These are phyloP conservation scores for Beauveria sp. DNA, from an alignment of 2,329 filamentous ascomycete genomes.

Conservation along the genomic window DNA sequence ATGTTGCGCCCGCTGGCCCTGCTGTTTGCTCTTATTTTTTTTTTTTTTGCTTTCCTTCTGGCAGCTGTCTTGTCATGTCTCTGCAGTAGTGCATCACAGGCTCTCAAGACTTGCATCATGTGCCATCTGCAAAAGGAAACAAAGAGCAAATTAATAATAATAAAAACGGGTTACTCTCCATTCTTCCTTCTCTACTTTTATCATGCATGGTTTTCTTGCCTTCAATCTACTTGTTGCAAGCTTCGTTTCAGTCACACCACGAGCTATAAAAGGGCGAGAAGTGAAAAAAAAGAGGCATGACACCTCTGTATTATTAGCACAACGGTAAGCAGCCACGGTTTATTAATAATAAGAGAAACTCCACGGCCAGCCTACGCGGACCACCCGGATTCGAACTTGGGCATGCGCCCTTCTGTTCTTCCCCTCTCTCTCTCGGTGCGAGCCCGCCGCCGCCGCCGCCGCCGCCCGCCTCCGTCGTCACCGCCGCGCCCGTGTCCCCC, in stretches of 20 bases:
- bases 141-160: not conserved
- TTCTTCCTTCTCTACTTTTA: not conserved
- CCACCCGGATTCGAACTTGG: too few species aligned
- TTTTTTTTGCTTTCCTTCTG: too few species aligned
- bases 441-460: not conserved
- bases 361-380: too few species aligned
- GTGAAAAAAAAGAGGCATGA: not conserved
- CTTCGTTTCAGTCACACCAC: not conserved
- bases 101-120: not conserved
- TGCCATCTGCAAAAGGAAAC: not conserved
- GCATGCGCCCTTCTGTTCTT: too few species aligned
- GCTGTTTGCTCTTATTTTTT: too few species aligned
- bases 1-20: not conserved
- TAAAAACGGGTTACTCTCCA: not conserved
- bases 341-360: too few species aligned
- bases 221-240: not conserved
- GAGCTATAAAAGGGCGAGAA: too few species aligned
- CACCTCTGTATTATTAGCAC: too few species aligned
- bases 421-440: not conserved
- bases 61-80: not conserved
- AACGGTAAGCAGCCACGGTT: too few species aligned
- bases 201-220: not conserved
- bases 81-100: constrained; percentile 5
- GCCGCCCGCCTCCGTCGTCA: too few species aligned
- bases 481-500: too few species aligned